Evolutionary conservation across 768 basidiomycete genomes (phyloP).

Genomic region (Tubosaeta sp.): DNA sequence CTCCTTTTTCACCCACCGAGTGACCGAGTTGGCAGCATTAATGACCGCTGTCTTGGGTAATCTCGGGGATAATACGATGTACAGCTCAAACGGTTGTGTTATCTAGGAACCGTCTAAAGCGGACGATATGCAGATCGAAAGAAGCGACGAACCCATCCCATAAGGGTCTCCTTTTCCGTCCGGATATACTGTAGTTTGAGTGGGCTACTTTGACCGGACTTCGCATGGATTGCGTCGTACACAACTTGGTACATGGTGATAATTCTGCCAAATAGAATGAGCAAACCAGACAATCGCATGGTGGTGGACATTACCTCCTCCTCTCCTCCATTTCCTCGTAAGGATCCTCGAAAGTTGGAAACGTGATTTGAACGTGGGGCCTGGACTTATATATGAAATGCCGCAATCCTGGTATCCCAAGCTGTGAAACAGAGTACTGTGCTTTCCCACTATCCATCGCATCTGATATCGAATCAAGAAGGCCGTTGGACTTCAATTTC

Average conservation of each 20-base stretch:
- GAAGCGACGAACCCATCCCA: conserved; percentile 80
- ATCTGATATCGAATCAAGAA: conserved; percentile 45
- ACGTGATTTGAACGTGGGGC: conserved; percentile 82
- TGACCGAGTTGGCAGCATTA: conserved; percentile 84
- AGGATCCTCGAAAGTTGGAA: conserved; percentile 81
- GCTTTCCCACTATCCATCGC: conserved; percentile 48
- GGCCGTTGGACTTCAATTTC: conserved; percentile 63
- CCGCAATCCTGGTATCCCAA: conserved; percentile 85
- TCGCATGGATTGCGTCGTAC: conserved; percentile 87
- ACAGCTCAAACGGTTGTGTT: conserved; percentile 91
- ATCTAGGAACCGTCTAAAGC: conserved; percentile 47
- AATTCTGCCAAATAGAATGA: conserved; percentile 44
- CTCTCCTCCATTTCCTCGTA: conserved; percentile 62
- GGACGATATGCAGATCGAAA: not conserved
- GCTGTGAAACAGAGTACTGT: conserved; percentile 64
- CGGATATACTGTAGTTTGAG: conserved; percentile 85
- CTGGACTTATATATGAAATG: conserved; percentile 96
- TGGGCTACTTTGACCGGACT: conserved; percentile 74
- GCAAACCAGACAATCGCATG: not conserved
- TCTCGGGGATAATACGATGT: conserved; percentile 74
- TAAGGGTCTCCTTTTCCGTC: conserved; percentile 80
- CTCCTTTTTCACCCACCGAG: conserved; percentile 88
- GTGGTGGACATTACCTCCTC: conserved; percentile 45
- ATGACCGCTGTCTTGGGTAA: conserved; percentile 87
- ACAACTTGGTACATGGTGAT: conserved; percentile 83